Evolutionary conservation across 2,329 filamentous ascomycete species (phyloP).

Genomic region (Simplicillium sp.): DNA sequence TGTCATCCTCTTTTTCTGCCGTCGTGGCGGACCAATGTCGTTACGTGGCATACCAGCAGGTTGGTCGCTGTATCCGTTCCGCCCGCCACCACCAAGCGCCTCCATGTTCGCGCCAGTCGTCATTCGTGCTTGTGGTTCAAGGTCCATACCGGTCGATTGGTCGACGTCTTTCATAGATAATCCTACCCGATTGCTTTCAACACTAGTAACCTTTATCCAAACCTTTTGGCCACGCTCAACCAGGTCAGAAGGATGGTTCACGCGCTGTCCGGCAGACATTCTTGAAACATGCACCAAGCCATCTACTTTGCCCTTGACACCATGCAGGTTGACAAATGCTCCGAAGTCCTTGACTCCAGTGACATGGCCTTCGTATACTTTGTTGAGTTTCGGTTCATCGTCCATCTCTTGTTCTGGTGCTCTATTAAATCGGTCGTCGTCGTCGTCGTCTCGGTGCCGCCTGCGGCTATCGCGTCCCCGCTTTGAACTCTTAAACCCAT

Average conservation of each 20-base stretch:
- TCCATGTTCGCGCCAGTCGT: slow-evolving; percentile 88
- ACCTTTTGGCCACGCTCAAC: slow-evolving; percentile 72
- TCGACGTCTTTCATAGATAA: slow-evolving; percentile 98
- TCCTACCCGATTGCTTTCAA: slow-evolving; percentile 73
- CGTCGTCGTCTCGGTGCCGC: slow-evolving; percentile 28
- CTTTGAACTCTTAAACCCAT: slow-evolving; percentile 19
- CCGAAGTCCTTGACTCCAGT: slow-evolving; percentile 94
- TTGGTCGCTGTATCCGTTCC: slow-evolving; percentile 46
- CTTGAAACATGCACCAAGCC: slow-evolving; percentile 91
- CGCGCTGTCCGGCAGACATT: slow-evolving; percentile 72
- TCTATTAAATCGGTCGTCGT: slow-evolving; percentile 53
- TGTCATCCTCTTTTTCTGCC: slow-evolving; percentile 83
- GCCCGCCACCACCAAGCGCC: slow-evolving; percentile 56
- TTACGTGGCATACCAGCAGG: slow-evolving; percentile 20
- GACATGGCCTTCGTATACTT: slow-evolving; percentile 82
- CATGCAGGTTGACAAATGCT: slow-evolving; percentile 84
- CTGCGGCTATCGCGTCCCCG: slow-evolving; percentile 26
- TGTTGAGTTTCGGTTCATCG: slow-evolving; percentile 70
- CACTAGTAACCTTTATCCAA: slow-evolving; percentile 85
- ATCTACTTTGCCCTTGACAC: slow-evolving; percentile 80
- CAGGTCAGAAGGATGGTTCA: slow-evolving; percentile 87
- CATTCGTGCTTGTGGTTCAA: slow-evolving; percentile 68
- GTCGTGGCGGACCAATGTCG: slow-evolving; percentile 34
- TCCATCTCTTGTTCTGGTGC: slow-evolving; percentile 69
- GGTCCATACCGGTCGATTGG: slow-evolving; percentile 75